Percentiles rank a stretch among this genome's conserved stretches.
Evolutionary conservation across 2,329 filamentous ascomycete species (phyloP).

Genomic region (Pyrenophora graminea): DNA sequence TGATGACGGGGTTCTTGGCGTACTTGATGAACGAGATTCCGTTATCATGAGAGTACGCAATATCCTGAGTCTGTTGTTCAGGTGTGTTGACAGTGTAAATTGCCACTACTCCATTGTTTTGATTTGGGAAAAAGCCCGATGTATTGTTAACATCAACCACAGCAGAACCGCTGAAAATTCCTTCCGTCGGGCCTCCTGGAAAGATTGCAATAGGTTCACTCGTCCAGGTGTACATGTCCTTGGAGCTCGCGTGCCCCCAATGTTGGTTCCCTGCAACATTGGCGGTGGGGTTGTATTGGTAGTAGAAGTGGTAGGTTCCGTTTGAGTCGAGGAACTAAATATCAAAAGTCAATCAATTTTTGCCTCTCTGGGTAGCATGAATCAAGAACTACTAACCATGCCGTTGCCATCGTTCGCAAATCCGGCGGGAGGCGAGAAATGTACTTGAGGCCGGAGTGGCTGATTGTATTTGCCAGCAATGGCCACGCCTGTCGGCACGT

Average conservation of each 20-base stretch:
- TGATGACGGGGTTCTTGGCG: conserved; percentile 63
- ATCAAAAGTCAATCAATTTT: no score
- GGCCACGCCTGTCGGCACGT: conserved; percentile 40
- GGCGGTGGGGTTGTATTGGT: conserved; percentile 62
- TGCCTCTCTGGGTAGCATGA: no score
- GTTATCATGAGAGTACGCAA: conserved; percentile 65
- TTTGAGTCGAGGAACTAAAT: conserved; percentile 56
- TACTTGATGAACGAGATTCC: conserved; percentile 67
- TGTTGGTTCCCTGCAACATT: conserved; percentile 63
- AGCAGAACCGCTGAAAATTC: conserved; percentile 59
- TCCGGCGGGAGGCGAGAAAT: conserved; percentile 59
- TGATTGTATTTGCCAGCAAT: conserved; percentile 49
- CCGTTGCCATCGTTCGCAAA: conserved; percentile 68
- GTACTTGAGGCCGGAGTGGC: conserved; percentile 56
- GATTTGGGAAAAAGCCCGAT: conserved; percentile 66
- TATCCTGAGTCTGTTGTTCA: conserved; percentile 59
- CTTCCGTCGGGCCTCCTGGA: conserved; percentile 60
- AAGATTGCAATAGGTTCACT: conserved; percentile 67
- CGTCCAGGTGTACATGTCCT: conserved; percentile 66
- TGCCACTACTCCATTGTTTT: conserved; percentile 65
- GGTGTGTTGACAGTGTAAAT: conserved; percentile 57
- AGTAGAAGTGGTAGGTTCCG: conserved; percentile 67
- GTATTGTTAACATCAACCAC: conserved; percentile 68
- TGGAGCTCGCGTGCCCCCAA: conserved; percentile 68
- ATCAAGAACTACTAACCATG: conserved; percentile 38